A percentile compares a stretch with the other conserved stretches of the same genome.
These are phyloP conservation scores for Peronospora tabacina DNA, from an alignment of 352 stramenopile genomes.

Conservation along the genomic window DNA sequence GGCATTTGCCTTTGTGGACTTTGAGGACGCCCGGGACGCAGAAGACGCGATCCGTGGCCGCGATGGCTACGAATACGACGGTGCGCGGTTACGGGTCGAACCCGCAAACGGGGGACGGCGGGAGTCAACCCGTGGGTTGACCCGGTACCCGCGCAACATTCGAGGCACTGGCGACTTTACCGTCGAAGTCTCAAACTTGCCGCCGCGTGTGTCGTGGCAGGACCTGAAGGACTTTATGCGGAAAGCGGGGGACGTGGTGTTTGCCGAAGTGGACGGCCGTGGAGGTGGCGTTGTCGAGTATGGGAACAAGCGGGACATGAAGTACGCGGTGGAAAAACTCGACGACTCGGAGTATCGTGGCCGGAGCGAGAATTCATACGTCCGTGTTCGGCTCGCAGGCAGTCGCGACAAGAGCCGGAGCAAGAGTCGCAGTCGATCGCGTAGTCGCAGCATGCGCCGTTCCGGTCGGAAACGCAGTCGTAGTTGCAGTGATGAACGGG, in stretches of 20 bases:
- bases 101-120: constrained; percentile 33
- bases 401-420: constrained; percentile 27
- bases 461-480: constrained; percentile 32
- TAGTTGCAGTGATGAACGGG: constrained; percentile 30
- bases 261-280: constrained; percentile 59
- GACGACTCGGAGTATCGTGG: constrained; percentile 54
- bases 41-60: constrained; percentile 51
- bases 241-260: constrained; percentile 54
- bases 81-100: constrained; percentile 50
- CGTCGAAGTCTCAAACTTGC: constrained; percentile 50
- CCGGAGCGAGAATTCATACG: constrained; percentile 41
- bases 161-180: constrained; percentile 48
- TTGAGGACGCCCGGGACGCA: constrained; percentile 58
- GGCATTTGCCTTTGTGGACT: constrained; percentile 68
- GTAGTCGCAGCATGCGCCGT: constrained; percentile 32
- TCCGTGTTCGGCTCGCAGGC: constrained; percentile 35
- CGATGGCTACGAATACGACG: constrained; percentile 55
- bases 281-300: constrained; percentile 65
- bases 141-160: constrained; percentile 37
- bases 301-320: constrained; percentile 60
- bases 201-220: constrained; percentile 46
- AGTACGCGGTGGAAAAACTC: constrained; percentile 57
- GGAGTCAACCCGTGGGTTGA: constrained; percentile 16
- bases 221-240: constrained; percentile 73
- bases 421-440: constrained; percentile 32